phyloP scores from a whole-genome alignment of 352 stramenopile genomes.

The Globisporangium megalacanthum region DNA sequence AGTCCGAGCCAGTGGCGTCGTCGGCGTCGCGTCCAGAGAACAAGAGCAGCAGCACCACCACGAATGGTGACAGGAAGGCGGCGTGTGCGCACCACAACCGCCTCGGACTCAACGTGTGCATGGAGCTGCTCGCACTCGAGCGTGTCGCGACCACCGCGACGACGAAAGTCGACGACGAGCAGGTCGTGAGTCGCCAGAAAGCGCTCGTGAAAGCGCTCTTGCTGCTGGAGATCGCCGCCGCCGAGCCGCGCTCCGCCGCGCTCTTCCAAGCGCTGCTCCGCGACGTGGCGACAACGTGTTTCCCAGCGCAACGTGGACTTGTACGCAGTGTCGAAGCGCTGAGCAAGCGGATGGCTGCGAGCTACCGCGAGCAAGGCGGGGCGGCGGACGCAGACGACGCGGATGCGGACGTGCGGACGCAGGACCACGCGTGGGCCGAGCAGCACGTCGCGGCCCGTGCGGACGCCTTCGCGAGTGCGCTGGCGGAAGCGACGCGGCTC shows the following conservation, averaged over 20 bases:
- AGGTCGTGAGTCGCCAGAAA: constrained; percentile 39
- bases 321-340: constrained; percentile 39
- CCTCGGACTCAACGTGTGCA: constrained; percentile 60
- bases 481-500: constrained; percentile 27
- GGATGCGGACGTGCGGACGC: constrained; percentile 18
- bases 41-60: not conserved
- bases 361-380: constrained; percentile 22
- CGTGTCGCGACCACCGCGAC: constrained; percentile 20
- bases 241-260: constrained; percentile 43
- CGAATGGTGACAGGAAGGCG: constrained; percentile 7
- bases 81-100: constrained; percentile 67
- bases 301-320: constrained; percentile 30
- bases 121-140: constrained; percentile 66
- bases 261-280: constrained; percentile 46
- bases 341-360: constrained; percentile 36
- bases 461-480: constrained; percentile 24
- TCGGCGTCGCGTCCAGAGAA: constrained; percentile 15
- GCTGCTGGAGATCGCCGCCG: constrained; percentile 39
- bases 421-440: constrained; percentile 49
- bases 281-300: constrained; percentile 41
- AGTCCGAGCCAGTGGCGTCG: constrained; percentile 11
- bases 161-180: constrained; percentile 7
- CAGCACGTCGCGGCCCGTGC: constrained; percentile 40
- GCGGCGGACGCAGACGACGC: constrained; percentile 9
- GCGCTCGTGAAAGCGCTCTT: constrained; percentile 48